These are phyloP conservation scores for Nepenthes alata DNA, from an alignment of 179 eudicot species.

Conservation along the genomic window DNA sequence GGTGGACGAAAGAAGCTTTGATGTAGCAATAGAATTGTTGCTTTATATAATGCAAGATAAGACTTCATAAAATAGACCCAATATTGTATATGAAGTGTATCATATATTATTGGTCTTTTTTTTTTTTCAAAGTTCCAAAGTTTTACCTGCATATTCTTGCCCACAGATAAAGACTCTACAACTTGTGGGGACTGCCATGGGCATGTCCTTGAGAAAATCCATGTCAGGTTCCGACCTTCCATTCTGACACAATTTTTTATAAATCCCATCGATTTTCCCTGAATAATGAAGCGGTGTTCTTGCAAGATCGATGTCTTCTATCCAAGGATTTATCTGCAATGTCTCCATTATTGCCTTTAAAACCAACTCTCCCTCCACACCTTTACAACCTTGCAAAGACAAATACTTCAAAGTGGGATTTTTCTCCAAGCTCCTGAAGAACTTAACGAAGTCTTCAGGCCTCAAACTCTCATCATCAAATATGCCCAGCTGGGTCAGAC, in stretches of 20 bases:
- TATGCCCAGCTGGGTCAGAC: slow-evolving; percentile 41
- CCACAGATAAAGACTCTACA: slow-evolving; percentile 82
- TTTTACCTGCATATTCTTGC: slow-evolving; percentile 74
- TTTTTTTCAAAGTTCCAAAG: not conserved
- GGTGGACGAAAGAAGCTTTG: too few species aligned
- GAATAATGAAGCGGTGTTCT: slow-evolving; percentile 61
- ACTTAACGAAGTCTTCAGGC: slow-evolving; percentile 41
- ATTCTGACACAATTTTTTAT: slow-evolving; percentile 64
- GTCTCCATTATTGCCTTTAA: slow-evolving; percentile 53
- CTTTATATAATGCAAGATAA: not conserved
- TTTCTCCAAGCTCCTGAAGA: slow-evolving; percentile 54
- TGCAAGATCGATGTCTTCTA: slow-evolving; percentile 75
- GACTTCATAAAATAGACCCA: not conserved
- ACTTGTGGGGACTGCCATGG: slow-evolving; percentile 66
- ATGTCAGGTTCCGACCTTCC: slow-evolving; percentile 37
- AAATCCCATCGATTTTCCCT: slow-evolving; percentile 60
- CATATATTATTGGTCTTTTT: not conserved
- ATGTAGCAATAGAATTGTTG: not conserved
- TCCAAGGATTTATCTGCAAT: slow-evolving; percentile 85
- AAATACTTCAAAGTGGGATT: slow-evolving; percentile 52
- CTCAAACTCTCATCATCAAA: slow-evolving; percentile 56
- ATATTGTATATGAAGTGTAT: not conserved
- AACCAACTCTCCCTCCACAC: slow-evolving; percentile 68
- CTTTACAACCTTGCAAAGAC: slow-evolving; percentile 77
- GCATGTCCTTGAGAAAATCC: slow-evolving; percentile 72